phyloP scores from a whole-genome alignment of 2,329 filamentous ascomycete species.

The Colletotrichum magnum region DNA sequence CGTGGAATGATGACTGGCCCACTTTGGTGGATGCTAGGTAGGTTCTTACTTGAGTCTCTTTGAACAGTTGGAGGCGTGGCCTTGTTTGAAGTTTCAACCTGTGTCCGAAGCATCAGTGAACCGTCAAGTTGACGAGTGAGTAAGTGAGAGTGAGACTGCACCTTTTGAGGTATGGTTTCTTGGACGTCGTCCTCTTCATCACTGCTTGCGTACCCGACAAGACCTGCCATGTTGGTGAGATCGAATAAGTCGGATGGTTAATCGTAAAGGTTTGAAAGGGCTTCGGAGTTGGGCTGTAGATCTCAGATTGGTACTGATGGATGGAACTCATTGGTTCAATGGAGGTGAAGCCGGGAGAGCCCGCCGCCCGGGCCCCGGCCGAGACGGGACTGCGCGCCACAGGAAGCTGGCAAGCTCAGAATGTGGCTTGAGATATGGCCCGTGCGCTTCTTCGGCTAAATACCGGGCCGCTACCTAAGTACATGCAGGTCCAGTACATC shows the following conservation, averaged over 20 bases:
- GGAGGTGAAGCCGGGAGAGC: not conserved
- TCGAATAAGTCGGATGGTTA: not conserved
- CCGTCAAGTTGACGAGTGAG: not conserved
- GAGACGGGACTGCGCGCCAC: constrained; percentile 1
- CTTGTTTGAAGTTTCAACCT: constrained; percentile 15
- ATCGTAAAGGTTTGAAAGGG: not conserved
- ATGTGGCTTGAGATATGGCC: not conserved
- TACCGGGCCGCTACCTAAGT: not conserved
- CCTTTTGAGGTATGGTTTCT: constrained; percentile 25
- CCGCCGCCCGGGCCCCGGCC: too few relatives aligned
- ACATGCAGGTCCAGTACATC: too few relatives aligned
- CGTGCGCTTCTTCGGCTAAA: not conserved
- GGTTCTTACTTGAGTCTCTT: not conserved
- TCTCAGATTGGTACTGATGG: not conserved
- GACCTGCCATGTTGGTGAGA: constrained; percentile 54
- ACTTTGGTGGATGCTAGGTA: too few relatives aligned
- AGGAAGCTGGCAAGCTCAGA: not conserved
- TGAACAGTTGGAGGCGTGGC: not conserved
- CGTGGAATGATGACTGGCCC: too few relatives aligned
- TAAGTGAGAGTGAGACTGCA: not conserved
- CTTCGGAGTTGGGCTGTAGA: not conserved
- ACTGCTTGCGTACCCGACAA: constrained; percentile 67
- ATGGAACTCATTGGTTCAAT: constrained; percentile 2
- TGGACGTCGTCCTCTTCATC: constrained; percentile 61
- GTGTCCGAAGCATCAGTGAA: constrained; percentile 9